Conservation (phyloP, 108 stramenopile species). For the Cyclotella baltica region DNA sequence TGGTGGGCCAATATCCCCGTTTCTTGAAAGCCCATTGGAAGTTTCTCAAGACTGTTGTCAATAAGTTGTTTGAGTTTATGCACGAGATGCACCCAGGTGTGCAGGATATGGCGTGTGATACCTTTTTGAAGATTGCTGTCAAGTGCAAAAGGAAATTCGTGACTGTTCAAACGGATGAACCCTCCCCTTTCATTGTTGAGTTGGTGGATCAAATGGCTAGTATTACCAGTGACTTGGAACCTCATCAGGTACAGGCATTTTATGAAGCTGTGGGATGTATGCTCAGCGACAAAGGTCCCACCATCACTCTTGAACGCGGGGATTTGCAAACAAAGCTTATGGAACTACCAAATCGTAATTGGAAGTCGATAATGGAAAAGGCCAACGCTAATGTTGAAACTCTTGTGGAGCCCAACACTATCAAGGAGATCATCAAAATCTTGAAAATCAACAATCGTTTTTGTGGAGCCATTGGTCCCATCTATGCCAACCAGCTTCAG, state of each 20-base stretch:
- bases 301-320: constrained; percentile 85
- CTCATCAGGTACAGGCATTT: constrained; percentile 99
- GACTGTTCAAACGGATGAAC: constrained; percentile 91
- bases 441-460: constrained; percentile 94
- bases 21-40: constrained; percentile 99
- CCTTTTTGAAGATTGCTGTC: constrained; percentile 98
- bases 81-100: constrained; percentile 99
- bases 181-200: constrained; percentile 91
- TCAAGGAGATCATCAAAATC: constrained; percentile 96
- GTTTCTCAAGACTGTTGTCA: constrained; percentile 99
- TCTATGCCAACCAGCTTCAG: constrained; percentile 94
- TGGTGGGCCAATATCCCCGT: constrained; percentile 99
- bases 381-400: constrained; percentile 82
- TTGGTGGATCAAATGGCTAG: constrained; percentile 90
- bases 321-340: constrained; percentile 88
- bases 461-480: constrained; percentile 90
- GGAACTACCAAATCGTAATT: constrained; percentile 92
- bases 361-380: constrained; percentile 90
- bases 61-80: constrained; percentile 99
- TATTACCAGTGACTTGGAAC: constrained; percentile 96
- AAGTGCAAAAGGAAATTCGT: constrained; percentile 98
- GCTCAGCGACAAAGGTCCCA: constrained; percentile 91
- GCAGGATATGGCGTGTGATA: constrained; percentile 99
- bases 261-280: constrained; percentile 98
- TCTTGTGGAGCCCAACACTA: constrained; percentile 88